Evolutionary conservation across 495 filamentous ascomycete genomes (phyloP).

Genomic region (Annulohypoxylon moriforme): DNA sequence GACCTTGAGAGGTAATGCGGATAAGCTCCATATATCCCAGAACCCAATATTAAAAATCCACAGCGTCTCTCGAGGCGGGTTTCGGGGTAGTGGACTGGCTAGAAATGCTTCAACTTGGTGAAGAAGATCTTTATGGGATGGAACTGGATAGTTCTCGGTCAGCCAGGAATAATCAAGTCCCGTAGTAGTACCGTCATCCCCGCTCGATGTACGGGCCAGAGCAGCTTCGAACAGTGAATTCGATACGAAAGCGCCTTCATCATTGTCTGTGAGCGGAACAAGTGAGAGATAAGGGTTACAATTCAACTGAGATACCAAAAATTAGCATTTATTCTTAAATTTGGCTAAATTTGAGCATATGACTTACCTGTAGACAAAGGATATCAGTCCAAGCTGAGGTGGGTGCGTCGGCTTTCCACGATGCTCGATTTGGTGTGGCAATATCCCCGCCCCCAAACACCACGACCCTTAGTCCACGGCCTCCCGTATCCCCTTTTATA

Average conservation of each 20-base stretch:
- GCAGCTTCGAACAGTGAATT: conserved; percentile 49
- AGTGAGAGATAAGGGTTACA: conserved; percentile 51
- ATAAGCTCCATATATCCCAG: conserved; percentile 62
- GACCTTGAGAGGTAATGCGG: conserved; percentile 52
- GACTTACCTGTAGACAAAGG: conserved; percentile 43
- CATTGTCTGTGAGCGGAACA: conserved; percentile 40
- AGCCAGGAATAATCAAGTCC: conserved; percentile 54
- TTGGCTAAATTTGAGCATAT: not conserved
- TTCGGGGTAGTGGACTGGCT: conserved; percentile 33
- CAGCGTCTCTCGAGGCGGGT: conserved; percentile 52
- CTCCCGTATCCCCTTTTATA: not conserved
- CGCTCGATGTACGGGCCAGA: conserved; percentile 31
- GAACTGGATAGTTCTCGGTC: conserved; percentile 46
- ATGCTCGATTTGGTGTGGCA: conserved; percentile 38
- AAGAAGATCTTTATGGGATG: conserved; percentile 52
- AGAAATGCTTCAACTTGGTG: conserved; percentile 57
- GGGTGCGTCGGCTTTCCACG: conserved; percentile 18
- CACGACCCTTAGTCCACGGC: conserved; percentile 43
- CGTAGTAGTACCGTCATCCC: conserved; percentile 35
- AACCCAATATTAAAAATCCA: conserved; percentile 60
- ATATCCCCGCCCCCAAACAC: conserved; percentile 51
- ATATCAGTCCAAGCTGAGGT: conserved; percentile 44
- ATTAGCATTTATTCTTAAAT: conserved; percentile 15
- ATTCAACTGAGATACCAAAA: conserved; percentile 42
- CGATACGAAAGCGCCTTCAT: conserved; percentile 45